These are phyloP conservation scores for Teratosphaeria zuluensis DNA, from an alignment of 2,329 filamentous ascomycete species.

Conservation along the genomic window DNA sequence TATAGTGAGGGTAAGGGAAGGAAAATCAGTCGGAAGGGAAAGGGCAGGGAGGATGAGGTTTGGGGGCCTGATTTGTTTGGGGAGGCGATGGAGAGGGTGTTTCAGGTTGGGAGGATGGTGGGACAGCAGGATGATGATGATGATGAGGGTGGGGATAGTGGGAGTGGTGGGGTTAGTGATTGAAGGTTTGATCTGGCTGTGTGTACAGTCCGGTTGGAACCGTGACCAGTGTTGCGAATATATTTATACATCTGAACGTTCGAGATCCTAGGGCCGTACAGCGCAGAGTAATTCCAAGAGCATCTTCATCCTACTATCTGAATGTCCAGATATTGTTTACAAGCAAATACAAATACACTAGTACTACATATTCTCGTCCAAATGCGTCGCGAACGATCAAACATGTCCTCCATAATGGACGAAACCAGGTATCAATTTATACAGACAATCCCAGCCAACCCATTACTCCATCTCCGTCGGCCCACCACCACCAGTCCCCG, in stretches of 20 bases:
- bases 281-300: too few relatives aligned
- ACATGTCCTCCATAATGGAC: too few relatives aligned
- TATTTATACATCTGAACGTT: too few relatives aligned
- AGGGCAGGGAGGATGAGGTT: slow-evolving; percentile 50
- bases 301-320: not conserved
- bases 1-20: slow-evolving; percentile 32
- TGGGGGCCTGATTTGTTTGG: slow-evolving; percentile 57
- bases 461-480: slow-evolving; percentile 1
- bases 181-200: not conserved
- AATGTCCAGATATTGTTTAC: not conserved
- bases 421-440: too few relatives aligned
- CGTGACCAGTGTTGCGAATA: too few relatives aligned
- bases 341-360: not conserved
- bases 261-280: too few relatives aligned
- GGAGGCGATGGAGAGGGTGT: slow-evolving; percentile 52
- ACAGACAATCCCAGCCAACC: not conserved
- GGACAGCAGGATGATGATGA: too few relatives aligned
- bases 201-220: too few relatives aligned
- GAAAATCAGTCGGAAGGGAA: slow-evolving; percentile 42
- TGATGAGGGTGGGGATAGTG: slow-evolving; percentile 19
- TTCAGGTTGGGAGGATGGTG: slow-evolving; percentile 42
- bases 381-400: not conserved
- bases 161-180: slow-evolving; percentile 11
- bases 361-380: not conserved
- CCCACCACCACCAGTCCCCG: not conserved